Evolutionary conservation across 345 rosid genomes (phyloP), one percentile per base, ranked within the genome.

Genomic region (Excoecaria cochinchinensis): DNA sequence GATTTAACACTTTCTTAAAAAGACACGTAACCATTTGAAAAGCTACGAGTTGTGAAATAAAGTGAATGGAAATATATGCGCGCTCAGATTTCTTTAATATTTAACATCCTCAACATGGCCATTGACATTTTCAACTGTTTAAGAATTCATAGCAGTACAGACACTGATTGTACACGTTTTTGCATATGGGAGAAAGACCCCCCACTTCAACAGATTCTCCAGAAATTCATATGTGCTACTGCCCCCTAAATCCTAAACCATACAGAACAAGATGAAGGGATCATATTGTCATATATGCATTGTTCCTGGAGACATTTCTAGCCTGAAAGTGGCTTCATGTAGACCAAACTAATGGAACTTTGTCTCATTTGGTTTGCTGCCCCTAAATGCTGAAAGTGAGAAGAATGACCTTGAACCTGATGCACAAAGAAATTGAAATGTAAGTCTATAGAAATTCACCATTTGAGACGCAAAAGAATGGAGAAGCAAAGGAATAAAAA

Each of bases 381-480:
- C 86, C 73, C 88, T 85, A 70, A 90, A 90, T 59, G 91, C 91
- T 65, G 93, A 88, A 74, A 89, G 91, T 60, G 91, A 89, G 85
- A 89, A 89, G 88, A 89, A 90, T 40, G 93, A 90, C 87, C 90
- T 85, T 31, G 91, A 51, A 44, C 81, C 93, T 87, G 87, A 69
- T 78, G 80, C 62, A 78, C 67, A 73, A 48, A 62, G 31, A 62
- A 22, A 70, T 22, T 64, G 12, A 58, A 62, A 40, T 8, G 24
- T 68, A 63, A 75, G 71, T 44, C 44, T 21, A 63, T 44, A 61
- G 15, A 56, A 24, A 76, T 60, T 39, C 17, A 4, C 70, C 5
- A 19, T n/a, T 15, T 0, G 5, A 10, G 42, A 21, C 17, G 19
- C 19, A n/a, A 7, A 16, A 13, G 47, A 67, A 8, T 16, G 31